A percentile compares a stretch with the other conserved stretches of the same genome.
These are phyloP conservation scores for Periconia digitata DNA, from an alignment of 2,329 filamentous ascomycete genomes.

Conservation along the genomic window DNA sequence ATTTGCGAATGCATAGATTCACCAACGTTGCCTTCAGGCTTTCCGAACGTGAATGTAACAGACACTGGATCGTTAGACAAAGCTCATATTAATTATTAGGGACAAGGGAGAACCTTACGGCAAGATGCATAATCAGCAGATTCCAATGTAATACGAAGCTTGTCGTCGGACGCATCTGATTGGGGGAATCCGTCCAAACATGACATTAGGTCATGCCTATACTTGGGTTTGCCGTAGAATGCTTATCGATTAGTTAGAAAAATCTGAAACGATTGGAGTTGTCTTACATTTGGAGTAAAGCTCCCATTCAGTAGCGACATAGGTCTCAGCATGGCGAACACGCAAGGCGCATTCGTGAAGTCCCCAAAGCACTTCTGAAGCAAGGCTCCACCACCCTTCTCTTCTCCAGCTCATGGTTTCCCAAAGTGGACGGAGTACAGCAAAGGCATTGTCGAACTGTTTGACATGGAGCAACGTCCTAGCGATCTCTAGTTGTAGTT, in stretches of 20 bases:
- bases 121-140: constrained; percentile 53
- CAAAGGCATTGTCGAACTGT: constrained; percentile 54
- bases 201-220: constrained; percentile 50
- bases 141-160: constrained; percentile 50
- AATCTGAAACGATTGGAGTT: not conserved
- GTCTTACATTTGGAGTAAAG: constrained; percentile 43
- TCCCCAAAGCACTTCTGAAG: constrained; percentile 56
- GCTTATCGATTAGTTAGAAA: constrained; percentile 24
- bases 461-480: constrained; percentile 55
- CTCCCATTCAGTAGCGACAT: constrained; percentile 61
- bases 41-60: constrained; percentile 56
- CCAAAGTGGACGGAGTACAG: constrained; percentile 58
- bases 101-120: constrained; percentile 44
- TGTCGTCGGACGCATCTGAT: constrained; percentile 35
- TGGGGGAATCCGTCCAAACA: constrained; percentile 45
- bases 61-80: constrained; percentile 45
- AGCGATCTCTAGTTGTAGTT: constrained; percentile 57
- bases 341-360: constrained; percentile 56
- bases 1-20: constrained; percentile 61
- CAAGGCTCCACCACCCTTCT: constrained; percentile 61
- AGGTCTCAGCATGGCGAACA: constrained; percentile 49
- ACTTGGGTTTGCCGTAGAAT: constrained; percentile 34
- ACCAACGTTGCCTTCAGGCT: constrained; percentile 60
- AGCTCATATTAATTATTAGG: constrained; percentile 23
- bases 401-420: constrained; percentile 58